A percentile compares a stretch with the other conserved stretches of the same genome.
These are phyloP conservation scores for Apiospora arundinis DNA, from an alignment of 2,329 filamentous ascomycete species.

Conservation along the genomic window DNA sequence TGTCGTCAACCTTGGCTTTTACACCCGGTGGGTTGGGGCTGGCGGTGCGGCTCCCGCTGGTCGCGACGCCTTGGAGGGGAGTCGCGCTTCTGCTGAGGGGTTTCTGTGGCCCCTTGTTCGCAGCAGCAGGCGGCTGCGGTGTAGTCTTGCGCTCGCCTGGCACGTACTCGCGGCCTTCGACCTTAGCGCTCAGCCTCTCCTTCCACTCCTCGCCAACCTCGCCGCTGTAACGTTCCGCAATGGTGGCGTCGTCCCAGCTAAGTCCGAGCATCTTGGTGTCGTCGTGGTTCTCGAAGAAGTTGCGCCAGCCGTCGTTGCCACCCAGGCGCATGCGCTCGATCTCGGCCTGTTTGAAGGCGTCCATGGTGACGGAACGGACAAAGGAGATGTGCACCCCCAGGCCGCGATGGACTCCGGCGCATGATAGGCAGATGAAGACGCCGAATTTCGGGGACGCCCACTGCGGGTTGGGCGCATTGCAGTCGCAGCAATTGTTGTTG, in stretches of 20 bases:
- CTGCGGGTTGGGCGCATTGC: slow-evolving; percentile 93
- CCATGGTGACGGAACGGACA: slow-evolving; percentile 97
- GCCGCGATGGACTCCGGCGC: slow-evolving; percentile 91
- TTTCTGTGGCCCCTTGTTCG: slow-evolving; percentile 42
- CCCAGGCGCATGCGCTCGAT: slow-evolving; percentile 93
- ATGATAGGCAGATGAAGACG: slow-evolving; percentile 97
- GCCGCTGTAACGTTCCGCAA: slow-evolving; percentile 87
- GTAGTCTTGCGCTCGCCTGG: slow-evolving; percentile 67
- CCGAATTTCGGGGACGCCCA: slow-evolving; percentile 98
- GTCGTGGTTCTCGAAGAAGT: slow-evolving; percentile 81
- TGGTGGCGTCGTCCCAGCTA: slow-evolving; percentile 85
- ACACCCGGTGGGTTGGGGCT: slow-evolving; percentile 48
- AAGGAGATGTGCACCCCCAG: slow-evolving; percentile 98
- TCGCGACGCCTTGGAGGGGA: slow-evolving; percentile 43
- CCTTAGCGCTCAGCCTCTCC: slow-evolving; percentile 83
- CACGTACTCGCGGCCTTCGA: slow-evolving; percentile 87
- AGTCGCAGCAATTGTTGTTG: slow-evolving; percentile 94
- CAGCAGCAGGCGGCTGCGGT: slow-evolving; percentile 43
- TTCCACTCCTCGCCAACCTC: slow-evolving; percentile 96
- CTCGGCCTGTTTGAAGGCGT: slow-evolving; percentile 93
- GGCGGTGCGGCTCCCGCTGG: slow-evolving; percentile 46
- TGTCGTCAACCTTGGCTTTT: slow-evolving; percentile 75
- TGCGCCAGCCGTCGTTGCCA: slow-evolving; percentile 86
- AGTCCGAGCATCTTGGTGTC: slow-evolving; percentile 71
- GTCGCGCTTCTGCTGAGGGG: slow-evolving; percentile 46